These are phyloP conservation scores for Microthyrium microscopicum DNA, from an alignment of 2,329 filamentous ascomycete species.

Conservation along the genomic window DNA sequence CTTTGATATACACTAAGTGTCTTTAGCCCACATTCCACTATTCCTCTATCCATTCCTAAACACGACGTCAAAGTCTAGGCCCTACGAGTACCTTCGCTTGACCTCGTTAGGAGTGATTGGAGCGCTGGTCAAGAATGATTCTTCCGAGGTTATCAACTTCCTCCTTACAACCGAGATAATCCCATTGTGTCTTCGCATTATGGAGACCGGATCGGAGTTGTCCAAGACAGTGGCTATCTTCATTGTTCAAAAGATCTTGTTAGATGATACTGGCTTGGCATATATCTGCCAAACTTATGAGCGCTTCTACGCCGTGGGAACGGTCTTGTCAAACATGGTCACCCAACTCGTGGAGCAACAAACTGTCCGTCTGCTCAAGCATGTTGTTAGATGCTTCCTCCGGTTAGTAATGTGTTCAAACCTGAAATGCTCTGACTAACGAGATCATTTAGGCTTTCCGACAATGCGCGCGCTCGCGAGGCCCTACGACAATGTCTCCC, in stretches of 20 bases:
- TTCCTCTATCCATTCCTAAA: conserved; percentile 98
- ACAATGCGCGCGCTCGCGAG: conserved; percentile 90
- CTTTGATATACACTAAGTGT: background rate
- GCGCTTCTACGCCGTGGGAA: conserved; percentile 94
- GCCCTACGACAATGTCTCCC: conserved; percentile 90
- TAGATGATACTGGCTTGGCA: conserved; percentile 90
- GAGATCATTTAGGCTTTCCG: conserved; percentile 61
- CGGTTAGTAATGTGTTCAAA: too few species aligned
- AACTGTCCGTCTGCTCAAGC: conserved; percentile 87
- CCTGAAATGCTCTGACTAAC: conserved; percentile 16
- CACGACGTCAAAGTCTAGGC: conserved; percentile 92
- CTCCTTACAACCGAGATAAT: conserved; percentile 97
- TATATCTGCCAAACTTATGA: conserved; percentile 99
- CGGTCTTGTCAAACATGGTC: conserved; percentile 97
- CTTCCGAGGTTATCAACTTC: conserved; percentile 97
- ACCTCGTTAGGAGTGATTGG: conserved; percentile 95
- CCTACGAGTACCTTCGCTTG: conserved; percentile 91
- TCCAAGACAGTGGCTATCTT: conserved; percentile 99
- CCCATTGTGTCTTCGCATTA: conserved; percentile 88
- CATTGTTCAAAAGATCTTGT: conserved; percentile 95
- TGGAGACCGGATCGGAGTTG: conserved; percentile 96
- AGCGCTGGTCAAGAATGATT: conserved; percentile 96
- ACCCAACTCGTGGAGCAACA: conserved; percentile 94
- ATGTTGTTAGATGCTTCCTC: conserved; percentile 93
- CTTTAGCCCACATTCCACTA: conserved; percentile 78